Evolutionary conservation across 2,329 filamentous ascomycete genomes (phyloP), one percentile per base, ranked within the genome.

Genomic region (Trichoderma gracile): DNA sequence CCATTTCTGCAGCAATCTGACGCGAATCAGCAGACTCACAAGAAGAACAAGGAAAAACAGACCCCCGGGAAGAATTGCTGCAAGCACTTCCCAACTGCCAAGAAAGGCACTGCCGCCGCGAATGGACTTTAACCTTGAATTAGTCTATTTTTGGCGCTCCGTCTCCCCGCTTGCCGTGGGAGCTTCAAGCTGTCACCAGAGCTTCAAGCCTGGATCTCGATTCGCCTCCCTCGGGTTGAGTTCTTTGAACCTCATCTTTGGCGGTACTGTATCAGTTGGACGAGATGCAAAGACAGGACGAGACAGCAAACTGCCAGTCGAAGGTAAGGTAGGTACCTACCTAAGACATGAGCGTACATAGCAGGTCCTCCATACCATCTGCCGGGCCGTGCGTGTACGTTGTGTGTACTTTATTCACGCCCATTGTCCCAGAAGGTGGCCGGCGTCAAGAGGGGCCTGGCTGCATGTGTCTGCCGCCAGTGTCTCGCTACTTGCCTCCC

Each of bases 401-500:
- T 12, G 10, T 12, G 6, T 14, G 56, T 38, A 49, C 56, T 40
- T 23, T 30, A 49, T 30, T 38, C 19, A 38, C 53, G 43, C 21
- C 38, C 21, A 38, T 38, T 49, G 43, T 47, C 43, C 40, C 43
- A 45, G 38, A 12, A 23, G 23, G 45, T 56, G 40, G 49, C 33
- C 33, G 42, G 27, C 30, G 25, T 19, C 55, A 58, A 58, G 25
- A 25, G 27, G 40, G 23, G 54, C n/a, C n/a, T n/a, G n/a, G n/a
- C 40, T 61, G 43, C 59, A 33, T 38, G 19, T 30, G 19, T 54
- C 55, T 38, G 33, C 33, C 33, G 33, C 33, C 33, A 1, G 33
- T 33, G 49, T 21, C 49, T 33, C 25, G 54, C 54, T 62, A 62
- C 59, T n/a, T 46, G 40, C 47, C 42, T 54, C 59, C 59, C 49